These are phyloP conservation scores for Calycina herbarum DNA, from an alignment of 2,329 filamentous ascomycete species.

Conservation along the genomic window DNA sequence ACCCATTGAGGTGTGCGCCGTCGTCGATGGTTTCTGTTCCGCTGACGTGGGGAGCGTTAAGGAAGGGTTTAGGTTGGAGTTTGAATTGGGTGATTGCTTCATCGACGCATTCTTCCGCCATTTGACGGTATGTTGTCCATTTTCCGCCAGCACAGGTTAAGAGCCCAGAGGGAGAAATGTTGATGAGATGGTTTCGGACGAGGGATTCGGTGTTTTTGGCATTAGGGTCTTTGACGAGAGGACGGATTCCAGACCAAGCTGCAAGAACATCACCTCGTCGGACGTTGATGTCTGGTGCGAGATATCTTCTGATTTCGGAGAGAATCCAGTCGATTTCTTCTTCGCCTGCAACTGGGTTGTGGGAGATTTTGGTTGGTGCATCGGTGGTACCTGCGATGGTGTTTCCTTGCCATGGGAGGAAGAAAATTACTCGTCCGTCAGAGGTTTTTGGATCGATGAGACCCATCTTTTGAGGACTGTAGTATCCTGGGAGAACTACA, in stretches of 20 bases:
- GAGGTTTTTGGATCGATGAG: slow-evolving; percentile 84
- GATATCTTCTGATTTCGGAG: slow-evolving; percentile 76
- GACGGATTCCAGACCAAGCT: slow-evolving; percentile 86
- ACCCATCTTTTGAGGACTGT: slow-evolving; percentile 82
- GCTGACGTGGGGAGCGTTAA: slow-evolving; percentile 64
- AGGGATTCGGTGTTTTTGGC: slow-evolving; percentile 83
- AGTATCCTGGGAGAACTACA: slow-evolving; percentile 84
- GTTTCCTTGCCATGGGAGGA: slow-evolving; percentile 90
- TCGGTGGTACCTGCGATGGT: slow-evolving; percentile 90
- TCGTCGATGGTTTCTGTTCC: slow-evolving; percentile 72
- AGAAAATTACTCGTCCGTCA: slow-evolving; percentile 88
- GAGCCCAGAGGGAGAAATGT: slow-evolving; percentile 75
- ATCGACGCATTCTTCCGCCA: slow-evolving; percentile 88
- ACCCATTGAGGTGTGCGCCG: slow-evolving; percentile 67
- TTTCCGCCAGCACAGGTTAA: slow-evolving; percentile 86
- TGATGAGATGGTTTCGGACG: slow-evolving; percentile 82
- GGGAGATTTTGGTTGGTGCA: slow-evolving; percentile 69
- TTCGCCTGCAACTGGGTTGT: slow-evolving; percentile 76
- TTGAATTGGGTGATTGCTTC: slow-evolving; percentile 70
- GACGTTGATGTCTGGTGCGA: slow-evolving; percentile 82
- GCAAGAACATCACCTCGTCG: slow-evolving; percentile 84
- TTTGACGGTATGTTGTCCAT: slow-evolving; percentile 91
- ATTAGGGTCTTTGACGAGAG: slow-evolving; percentile 82
- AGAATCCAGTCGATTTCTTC: slow-evolving; percentile 88
- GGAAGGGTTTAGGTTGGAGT: slow-evolving; percentile 57